Conservation (phyloP, 805 yeast genomes). For the Saturnispora sanitii region DNA sequence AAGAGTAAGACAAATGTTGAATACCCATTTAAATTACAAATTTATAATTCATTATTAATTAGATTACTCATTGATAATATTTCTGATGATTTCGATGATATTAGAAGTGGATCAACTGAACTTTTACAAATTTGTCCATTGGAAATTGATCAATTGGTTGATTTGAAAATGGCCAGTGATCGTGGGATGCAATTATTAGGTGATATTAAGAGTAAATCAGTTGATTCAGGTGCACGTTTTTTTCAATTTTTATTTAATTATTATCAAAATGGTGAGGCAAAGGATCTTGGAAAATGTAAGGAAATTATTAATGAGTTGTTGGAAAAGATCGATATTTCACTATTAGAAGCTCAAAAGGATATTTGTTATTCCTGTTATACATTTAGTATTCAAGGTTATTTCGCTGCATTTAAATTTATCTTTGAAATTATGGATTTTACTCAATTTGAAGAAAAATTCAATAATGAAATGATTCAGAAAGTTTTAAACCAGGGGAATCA, state of each 20-base stretch:
- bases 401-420: slow-evolving; percentile 43
- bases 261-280: slow-evolving; percentile 20
- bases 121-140: slow-evolving; percentile 38
- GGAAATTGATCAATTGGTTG: slow-evolving; percentile 18
- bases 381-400: slow-evolving; percentile 59
- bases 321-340: slow-evolving; percentile 25
- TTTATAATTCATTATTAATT: slow-evolving; percentile 32
- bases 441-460: slow-evolving; percentile 4
- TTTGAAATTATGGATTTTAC: slow-evolving; percentile 17
- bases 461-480: slow-evolving; percentile 6
- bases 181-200: slow-evolving; percentile 25
- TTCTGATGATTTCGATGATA: slow-evolving; percentile 67
- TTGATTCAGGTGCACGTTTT: slow-evolving; percentile 72
- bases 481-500: slow-evolving; percentile 10
- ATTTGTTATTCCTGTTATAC: slow-evolving; percentile 35
- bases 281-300: slow-evolving; percentile 11
- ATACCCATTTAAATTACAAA: slow-evolving; percentile 38
- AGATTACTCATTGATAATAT: slow-evolving; percentile 51
- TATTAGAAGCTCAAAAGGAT: slow-evolving; percentile 28
- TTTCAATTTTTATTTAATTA: slow-evolving; percentile 40
- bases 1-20: slow-evolving; percentile 32
- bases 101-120: slow-evolving; percentile 43
- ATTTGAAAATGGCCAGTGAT: slow-evolving; percentile 15
- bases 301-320: slow-evolving; percentile 28
- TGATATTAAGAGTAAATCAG: slow-evolving; percentile 47